These are phyloP conservation scores for Artemisia argyi DNA, from an alignment of 129 eudicot genomes.

Conservation along the genomic window DNA sequence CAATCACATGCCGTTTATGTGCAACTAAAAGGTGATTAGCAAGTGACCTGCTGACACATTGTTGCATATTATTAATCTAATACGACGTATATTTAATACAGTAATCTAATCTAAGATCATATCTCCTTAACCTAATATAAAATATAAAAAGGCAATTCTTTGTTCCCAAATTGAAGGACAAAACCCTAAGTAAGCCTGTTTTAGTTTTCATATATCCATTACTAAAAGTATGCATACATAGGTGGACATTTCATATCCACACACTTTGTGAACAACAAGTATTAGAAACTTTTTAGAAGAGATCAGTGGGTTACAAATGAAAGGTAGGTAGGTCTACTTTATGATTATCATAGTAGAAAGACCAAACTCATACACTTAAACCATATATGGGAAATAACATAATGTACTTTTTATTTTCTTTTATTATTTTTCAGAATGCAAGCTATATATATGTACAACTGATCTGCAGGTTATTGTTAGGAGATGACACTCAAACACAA, in stretches of 20 bases:
- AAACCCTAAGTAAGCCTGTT: conserved; percentile 22
- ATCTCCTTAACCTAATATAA: conserved; percentile 30
- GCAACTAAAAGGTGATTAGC: conserved; percentile 31
- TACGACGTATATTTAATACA: conserved; percentile 11
- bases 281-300: conserved; percentile 9
- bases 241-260: conserved; percentile 20
- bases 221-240: conserved; percentile 8
- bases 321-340: neutral
- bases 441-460: too few species aligned
- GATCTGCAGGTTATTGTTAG: too few species aligned
- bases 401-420: too few species aligned
- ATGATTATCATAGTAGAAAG: too few species aligned
- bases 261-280: conserved; percentile 13
- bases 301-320: neutral
- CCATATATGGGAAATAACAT: too few species aligned
- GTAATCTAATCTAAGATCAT: conserved; percentile 32
- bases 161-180: conserved; percentile 36
- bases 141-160: conserved; percentile 8
- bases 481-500: too few species aligned
- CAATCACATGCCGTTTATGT: conserved; percentile 23
- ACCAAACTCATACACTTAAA: too few species aligned
- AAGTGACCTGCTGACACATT: conserved; percentile 35
- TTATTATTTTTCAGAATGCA: too few species aligned
- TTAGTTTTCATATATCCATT: conserved; percentile 29
- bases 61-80: conserved; percentile 13